Evolutionary conservation across 805 yeast genomes (phyloP).

Genomic region (Sugiyamaella marilandica): DNA sequence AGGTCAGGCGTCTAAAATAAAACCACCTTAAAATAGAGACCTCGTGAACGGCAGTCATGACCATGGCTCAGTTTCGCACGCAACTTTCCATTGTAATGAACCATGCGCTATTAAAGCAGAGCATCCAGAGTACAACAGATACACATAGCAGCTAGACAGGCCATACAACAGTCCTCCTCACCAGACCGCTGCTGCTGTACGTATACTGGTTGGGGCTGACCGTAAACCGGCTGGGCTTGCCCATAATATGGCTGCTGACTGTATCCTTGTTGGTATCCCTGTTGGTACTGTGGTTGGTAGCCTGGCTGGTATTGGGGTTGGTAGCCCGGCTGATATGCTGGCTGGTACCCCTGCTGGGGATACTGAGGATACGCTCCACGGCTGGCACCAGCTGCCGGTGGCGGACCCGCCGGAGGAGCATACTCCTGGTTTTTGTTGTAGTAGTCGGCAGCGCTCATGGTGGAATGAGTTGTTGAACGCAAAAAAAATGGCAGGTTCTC

Average conservation of each 20-base stretch:
- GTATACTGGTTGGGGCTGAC: constrained; percentile 18
- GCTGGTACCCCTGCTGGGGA: constrained; percentile 3
- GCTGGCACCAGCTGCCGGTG: not conserved
- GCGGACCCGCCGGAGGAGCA: constrained; percentile 12
- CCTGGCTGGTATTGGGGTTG: constrained; percentile 12
- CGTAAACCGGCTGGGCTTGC: constrained; percentile 15
- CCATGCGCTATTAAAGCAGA: constrained; percentile 14
- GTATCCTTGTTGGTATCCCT: constrained; percentile 14
- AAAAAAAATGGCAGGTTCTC: constrained; percentile 5
- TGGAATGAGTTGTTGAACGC: not conserved
- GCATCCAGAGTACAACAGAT: constrained; percentile 25
- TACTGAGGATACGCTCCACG: constrained; percentile 6
- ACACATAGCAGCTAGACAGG: constrained; percentile 26
- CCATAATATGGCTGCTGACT: constrained; percentile 16
- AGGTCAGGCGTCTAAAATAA: too few relatives aligned
- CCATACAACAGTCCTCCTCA: constrained; percentile 16
- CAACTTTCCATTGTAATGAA: not conserved
- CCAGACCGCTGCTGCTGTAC: constrained; percentile 20
- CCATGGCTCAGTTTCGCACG: too few relatives aligned
- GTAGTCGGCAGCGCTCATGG: constrained; percentile 2
- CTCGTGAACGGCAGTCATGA: too few relatives aligned
- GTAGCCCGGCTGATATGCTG: constrained; percentile 13
- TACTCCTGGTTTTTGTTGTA: constrained; percentile 1
- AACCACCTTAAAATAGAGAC: too few relatives aligned
- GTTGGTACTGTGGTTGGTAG: constrained; percentile 4